These are phyloP conservation scores for Colletotrichum simmondsii DNA, from an alignment of 2,329 filamentous ascomycete genomes.

Conservation along the genomic window DNA sequence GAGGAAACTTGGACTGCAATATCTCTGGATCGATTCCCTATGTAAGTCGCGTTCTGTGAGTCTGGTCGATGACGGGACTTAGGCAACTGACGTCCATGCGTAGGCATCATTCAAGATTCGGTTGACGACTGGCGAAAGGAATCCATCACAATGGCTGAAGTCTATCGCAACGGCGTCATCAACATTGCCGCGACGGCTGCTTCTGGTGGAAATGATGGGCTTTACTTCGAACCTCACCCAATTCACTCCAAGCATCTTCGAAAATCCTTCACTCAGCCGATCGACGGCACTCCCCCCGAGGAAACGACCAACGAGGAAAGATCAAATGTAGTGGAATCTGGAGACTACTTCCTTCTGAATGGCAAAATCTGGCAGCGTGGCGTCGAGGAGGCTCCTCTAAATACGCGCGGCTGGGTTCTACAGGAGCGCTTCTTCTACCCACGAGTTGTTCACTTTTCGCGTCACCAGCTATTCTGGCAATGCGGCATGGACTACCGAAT, in stretches of 20 bases:
- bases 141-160: background rate
- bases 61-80: background rate
- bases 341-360: background rate
- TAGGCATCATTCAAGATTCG: background rate
- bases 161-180: background rate
- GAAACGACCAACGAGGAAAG: background rate
- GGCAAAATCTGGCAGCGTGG: background rate
- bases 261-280: background rate
- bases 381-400: constrained; percentile 18
- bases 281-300: background rate
- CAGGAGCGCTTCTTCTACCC: constrained; percentile 38
- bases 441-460: constrained; percentile 32
- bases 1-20: background rate
- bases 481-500: constrained; percentile 19
- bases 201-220: background rate
- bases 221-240: background rate
- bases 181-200: background rate
- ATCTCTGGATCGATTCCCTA: constrained; percentile 24
- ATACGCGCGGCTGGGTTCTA: constrained; percentile 37
- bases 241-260: background rate
- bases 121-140: background rate
- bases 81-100: background rate
- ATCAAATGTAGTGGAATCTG: background rate
- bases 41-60: constrained; percentile 8
- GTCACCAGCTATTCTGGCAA: constrained; percentile 36